Percentiles rank a stretch among this genome's conserved stretches.
phyloP scores from a whole-genome alignment of 2,329 filamentous ascomycete species.

The Grosmannia serpens region DNA sequence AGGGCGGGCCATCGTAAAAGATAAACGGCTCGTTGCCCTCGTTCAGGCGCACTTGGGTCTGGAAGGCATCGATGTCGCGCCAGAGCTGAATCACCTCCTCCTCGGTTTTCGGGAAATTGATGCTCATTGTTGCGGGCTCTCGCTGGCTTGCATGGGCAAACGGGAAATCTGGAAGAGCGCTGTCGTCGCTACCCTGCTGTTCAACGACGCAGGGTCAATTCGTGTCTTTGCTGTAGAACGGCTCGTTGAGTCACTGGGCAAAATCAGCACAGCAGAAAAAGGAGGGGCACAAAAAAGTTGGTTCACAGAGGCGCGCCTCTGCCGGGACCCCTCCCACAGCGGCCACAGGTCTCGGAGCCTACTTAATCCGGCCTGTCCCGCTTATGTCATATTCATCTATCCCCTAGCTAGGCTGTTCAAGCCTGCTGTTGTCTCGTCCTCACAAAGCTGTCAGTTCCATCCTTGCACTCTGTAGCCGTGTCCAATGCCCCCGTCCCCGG shows the following conservation, averaged over 20 bases:
- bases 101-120: slow-evolving; percentile 89
- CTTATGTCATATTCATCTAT: not conserved
- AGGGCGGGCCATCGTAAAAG: slow-evolving; percentile 84
- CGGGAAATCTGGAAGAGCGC: not conserved
- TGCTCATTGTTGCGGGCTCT: slow-evolving; percentile 43
- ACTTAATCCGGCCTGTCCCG: not conserved
- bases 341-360: not conserved
- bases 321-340: not conserved
- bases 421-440: no score
- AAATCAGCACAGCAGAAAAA: slow-evolving; percentile 4
- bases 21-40: slow-evolving; percentile 75
- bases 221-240: not conserved
- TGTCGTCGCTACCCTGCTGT: not conserved
- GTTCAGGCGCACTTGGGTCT: slow-evolving; percentile 63
- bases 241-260: not conserved
- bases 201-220: not conserved
- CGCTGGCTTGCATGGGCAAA: not conserved
- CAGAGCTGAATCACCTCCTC: slow-evolving; percentile 73
- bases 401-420: no score
- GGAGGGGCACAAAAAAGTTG: slow-evolving; percentile 1
- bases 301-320: not conserved
- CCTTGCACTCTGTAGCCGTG: not conserved
- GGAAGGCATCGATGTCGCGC: slow-evolving; percentile 87
- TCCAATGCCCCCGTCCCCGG: not conserved
- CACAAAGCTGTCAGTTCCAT: not conserved